Base-by-base conservation (phyloP, 1,139 yeast genomes). In the Scheffersomyces illinoinensis region DNA sequence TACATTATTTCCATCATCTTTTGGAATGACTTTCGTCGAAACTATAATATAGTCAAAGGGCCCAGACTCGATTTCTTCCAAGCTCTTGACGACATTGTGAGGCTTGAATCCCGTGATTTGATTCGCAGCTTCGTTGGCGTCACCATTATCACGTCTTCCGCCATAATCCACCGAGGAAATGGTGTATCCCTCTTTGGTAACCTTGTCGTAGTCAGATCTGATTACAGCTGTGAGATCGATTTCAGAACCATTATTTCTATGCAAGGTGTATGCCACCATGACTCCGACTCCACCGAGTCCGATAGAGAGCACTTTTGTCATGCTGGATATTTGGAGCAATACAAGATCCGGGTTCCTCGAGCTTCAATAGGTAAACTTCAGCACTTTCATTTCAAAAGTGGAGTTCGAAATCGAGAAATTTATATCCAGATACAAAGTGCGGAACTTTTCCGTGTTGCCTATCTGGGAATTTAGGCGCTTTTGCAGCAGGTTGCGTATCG, bases 211-310 rank as follows among this genome's bases (percentile, higher is more conserved):
- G 55, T 73, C 78, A 0, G 76, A 71, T 55, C 80, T 69, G 47
- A 76, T 69, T 10, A 75, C 72, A 4, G 77, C 75, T 0, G 78
- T 75, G 43, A 72, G 63, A 54, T 72, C 72, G 19, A 71, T 72
- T 18, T 81, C 83, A 2, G 83, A 78, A 59, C 76, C 75, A 6
- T 80, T 74, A 52, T 75, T 76, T 52, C 66, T 64, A 57, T 82
- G 82, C 47, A 90, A 76, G 0, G 89, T 83, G 54, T 86, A 81
- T 0, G 93, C 88, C 5, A 89, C 88, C 53, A 90, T 81, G 50
- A 88, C 79, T 18, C 96, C 96, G 1, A 90, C 92, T 33, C 93
- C 93, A 10, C 93, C 93, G 64, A 88, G 77, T 12, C 93, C 93
- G 47, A 88, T 78, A n/a, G 85, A 71, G 43, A 87, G 76, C 3